phyloP scores from a whole-genome alignment of 2,329 filamentous ascomycete genomes.

The Leptoxyphium fumago region DNA sequence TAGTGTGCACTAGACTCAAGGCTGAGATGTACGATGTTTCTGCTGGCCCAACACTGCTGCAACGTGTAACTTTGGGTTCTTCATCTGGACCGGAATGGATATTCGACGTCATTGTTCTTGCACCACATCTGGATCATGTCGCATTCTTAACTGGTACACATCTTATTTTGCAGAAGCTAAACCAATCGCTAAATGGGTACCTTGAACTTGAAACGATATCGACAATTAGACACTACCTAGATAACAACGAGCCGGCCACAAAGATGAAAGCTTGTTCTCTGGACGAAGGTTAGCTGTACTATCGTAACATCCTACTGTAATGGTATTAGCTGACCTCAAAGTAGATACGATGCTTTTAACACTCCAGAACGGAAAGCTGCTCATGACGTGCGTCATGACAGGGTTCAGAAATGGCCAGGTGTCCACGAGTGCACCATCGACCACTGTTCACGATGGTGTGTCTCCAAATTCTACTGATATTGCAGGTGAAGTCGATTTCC shows the following conservation, averaged over 20 bases:
- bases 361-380: too few species aligned
- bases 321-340: too few species aligned
- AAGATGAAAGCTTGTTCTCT: not conserved
- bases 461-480: too few species aligned
- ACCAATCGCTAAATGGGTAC: constrained; percentile 8
- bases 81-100: constrained; percentile 32
- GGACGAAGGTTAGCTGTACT: not conserved
- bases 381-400: too few species aligned
- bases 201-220: constrained; percentile 25
- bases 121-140: constrained; percentile 32
- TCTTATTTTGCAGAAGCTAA: constrained; percentile 26
- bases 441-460: too few species aligned
- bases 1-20: constrained; percentile 37
- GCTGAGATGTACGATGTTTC: constrained; percentile 22
- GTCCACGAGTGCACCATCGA: too few species aligned
- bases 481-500: too few species aligned
- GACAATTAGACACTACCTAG: constrained; percentile 40
- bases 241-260: constrained; percentile 29
- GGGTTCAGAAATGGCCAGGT: too few species aligned
- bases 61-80: constrained; percentile 15
- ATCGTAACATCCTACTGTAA: not conserved
- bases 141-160: constrained; percentile 44
- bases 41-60: constrained; percentile 9
- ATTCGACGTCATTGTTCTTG: constrained; percentile 40
- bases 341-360: too few species aligned